Percentiles rank a stretch among this genome's conserved stretches.
phyloP scores from a whole-genome alignment of 2,329 filamentous ascomycete species.

The Pezizomycotina sp. region DNA sequence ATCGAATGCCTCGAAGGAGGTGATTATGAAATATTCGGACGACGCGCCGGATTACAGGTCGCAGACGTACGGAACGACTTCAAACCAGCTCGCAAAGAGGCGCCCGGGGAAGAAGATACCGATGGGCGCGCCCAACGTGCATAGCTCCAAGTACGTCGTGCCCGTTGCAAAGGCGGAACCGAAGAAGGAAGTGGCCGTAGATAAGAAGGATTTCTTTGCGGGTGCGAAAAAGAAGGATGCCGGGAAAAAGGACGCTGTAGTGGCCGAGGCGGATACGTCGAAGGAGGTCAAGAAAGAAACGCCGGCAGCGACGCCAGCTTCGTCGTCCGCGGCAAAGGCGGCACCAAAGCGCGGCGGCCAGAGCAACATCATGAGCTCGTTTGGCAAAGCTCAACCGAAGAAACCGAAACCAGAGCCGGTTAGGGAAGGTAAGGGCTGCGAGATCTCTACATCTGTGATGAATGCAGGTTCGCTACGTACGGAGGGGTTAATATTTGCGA shows the following conservation, averaged over 20 bases:
- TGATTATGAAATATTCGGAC: too few species aligned
- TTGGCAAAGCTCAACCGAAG: constrained; percentile 17
- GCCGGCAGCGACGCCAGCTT: constrained; percentile 2
- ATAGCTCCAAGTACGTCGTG: constrained; percentile 17
- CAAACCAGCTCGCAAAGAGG: too few species aligned
- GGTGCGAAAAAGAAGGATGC: too few species aligned
- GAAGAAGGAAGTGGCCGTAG: constrained; percentile 11
- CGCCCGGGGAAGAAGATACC: too few species aligned
- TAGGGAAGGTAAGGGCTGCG: constrained; percentile 23
- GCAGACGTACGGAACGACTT: too few species aligned
- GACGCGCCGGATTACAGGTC: too few species aligned
- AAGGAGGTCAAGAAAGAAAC: constrained; percentile 11
- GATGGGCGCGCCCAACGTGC: too few species aligned
- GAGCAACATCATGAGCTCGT: constrained; percentile 17
- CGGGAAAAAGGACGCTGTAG: constrained; percentile 10
- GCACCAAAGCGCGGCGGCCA: constrained; percentile 16
- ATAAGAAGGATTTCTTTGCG: constrained; percentile 10
- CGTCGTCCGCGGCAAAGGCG: constrained; percentile 10
- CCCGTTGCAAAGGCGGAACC: too few species aligned
- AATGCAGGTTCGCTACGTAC: constrained; percentile 7
- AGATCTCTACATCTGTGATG: constrained; percentile 8
- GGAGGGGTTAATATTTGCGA: neutral
- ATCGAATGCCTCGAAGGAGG: too few species aligned
- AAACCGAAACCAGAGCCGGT: constrained; percentile 29
- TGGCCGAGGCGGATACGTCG: constrained; percentile 11